Base-by-base conservation (phyloP, 1,284 basidiomycete genomes). In the Schizophyllum amplum region DNA sequence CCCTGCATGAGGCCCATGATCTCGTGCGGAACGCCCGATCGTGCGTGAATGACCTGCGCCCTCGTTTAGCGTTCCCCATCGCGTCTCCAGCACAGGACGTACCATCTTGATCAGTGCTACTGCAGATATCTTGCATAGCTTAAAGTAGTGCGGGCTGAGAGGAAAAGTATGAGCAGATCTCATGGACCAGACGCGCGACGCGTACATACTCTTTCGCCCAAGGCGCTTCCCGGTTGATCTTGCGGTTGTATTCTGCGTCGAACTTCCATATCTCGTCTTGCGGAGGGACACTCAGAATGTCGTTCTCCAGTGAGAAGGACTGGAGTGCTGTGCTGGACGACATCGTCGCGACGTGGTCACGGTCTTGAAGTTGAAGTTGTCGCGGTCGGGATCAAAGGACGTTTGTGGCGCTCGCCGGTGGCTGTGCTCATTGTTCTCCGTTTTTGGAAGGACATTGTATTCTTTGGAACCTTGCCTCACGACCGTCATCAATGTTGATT, bases 1-100 rank as follows among this genome's bases (percentile, higher is more conserved):
- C 96, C 96, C 72, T 98, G 94, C 95, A 99, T 98, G 50, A 98
- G 79, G 7, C 97, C 97, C 97, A 99, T 99, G 67, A 99, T 97
- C 75, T 99, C 96, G 75, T 98, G 93, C 56, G 90, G 89, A 1
- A 97, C 96, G 53, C 96, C 97, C 5, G 95, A 98, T 51, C 96
- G 86, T 46, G 97, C 96, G 71, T 99, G 96, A 67, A 97, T 98
- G 57, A 96, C 94, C 93, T 96, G 62, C 24, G 53, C 22, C 17
- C 21, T 54, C 17, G 22, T 55, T 25, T 9, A 17, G 51, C 50
- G 33, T 17, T 42, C 33, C 26, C 17, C 20, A 33, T 13, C 17
- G 7, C n/a, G n/a, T 54, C 23, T 33, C 15, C 13, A 4, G 51
- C 26, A 17, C 7, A 51, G 56, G 7, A 60, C 59, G 55, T 71